Evolutionary conservation across 164 flowering plant genomes (phyloP).

Genomic region (Macadamia tetraphylla): DNA sequence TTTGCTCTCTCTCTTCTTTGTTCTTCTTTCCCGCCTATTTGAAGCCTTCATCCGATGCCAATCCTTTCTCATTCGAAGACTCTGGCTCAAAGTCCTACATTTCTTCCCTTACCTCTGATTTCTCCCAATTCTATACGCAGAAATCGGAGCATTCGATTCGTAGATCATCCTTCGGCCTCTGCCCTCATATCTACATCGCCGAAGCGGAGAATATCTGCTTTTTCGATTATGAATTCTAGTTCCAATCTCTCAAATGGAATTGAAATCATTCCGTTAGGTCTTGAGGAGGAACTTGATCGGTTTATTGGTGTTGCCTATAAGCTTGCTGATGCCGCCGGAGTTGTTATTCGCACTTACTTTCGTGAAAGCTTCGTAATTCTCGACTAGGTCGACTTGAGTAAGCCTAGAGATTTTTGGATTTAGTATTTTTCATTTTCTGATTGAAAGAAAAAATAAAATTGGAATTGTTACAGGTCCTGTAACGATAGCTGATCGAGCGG

Average conservation of each 20-base stretch:
- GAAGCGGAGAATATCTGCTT: not conserved
- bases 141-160: conserved; percentile 2
- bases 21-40: conserved; percentile 14
- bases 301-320: conserved; percentile 58
- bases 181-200: conserved; percentile 6
- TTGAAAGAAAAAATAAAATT: not conserved
- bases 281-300: conserved; percentile 25
- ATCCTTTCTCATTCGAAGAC: conserved; percentile 31
- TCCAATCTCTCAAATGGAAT: conserved; percentile 17
- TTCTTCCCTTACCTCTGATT: conserved; percentile 10
- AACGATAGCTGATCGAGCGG: conserved; percentile 84
- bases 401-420: too few species aligned
- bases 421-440: too few species aligned
- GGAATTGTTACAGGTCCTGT: conserved; percentile 70
- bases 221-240: conserved; percentile 19
- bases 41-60: not conserved
- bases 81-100: conserved; percentile 18
- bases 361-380: conserved; percentile 73
- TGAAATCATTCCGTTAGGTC: conserved; percentile 6
- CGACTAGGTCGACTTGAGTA: conserved; percentile 32
- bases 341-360: conserved; percentile 73
- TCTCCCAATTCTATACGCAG: not conserved
- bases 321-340: conserved; percentile 89
- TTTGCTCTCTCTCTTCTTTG: not conserved
- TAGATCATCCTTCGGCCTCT: not conserved